Evolutionary conservation across 1,139 yeast genomes (phyloP).

Genomic region (Pichia cactophila): DNA sequence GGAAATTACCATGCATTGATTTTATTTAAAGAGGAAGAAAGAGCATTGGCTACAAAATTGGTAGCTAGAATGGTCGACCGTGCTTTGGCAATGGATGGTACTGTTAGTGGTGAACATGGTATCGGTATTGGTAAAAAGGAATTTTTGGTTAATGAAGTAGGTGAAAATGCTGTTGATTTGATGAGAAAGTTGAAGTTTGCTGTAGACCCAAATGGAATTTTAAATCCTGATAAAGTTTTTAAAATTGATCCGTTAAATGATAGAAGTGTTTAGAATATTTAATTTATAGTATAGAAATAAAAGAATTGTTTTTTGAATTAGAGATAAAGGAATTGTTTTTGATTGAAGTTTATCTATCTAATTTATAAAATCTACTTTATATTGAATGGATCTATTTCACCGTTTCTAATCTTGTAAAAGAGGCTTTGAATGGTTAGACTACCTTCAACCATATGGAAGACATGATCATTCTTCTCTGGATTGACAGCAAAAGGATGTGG

Average conservation of each 20-base stretch:
- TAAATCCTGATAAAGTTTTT: constrained; percentile 77
- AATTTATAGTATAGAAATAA: background rate
- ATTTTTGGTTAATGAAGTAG: constrained; percentile 58
- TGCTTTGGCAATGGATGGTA: constrained; percentile 63
- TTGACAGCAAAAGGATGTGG: constrained; percentile 17
- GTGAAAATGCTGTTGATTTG: constrained; percentile 54
- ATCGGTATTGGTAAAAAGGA: constrained; percentile 76
- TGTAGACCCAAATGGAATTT: constrained; percentile 61
- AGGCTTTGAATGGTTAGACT: constrained; percentile 6
- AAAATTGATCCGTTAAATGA: constrained; percentile 43
- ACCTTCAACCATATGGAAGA: constrained; percentile 11
- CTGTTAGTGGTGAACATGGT: constrained; percentile 90
- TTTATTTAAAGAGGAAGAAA: constrained; percentile 45
- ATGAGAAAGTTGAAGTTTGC: constrained; percentile 73
- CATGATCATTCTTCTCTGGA: constrained; percentile 13
- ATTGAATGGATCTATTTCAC: constrained; percentile 9
- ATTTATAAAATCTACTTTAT: background rate
- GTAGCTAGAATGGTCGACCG: constrained; percentile 68
- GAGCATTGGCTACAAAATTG: constrained; percentile 39
- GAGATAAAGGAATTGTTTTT: background rate
- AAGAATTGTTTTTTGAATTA: background rate
- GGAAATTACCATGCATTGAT: constrained; percentile 84
- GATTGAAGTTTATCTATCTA: background rate
- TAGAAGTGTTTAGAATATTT: constrained; percentile 4
- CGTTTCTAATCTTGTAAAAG: constrained; percentile 14